phyloP scores from a whole-genome alignment of 176 grass and related monocot genomes.

The Elaeis guineensis region DNA sequence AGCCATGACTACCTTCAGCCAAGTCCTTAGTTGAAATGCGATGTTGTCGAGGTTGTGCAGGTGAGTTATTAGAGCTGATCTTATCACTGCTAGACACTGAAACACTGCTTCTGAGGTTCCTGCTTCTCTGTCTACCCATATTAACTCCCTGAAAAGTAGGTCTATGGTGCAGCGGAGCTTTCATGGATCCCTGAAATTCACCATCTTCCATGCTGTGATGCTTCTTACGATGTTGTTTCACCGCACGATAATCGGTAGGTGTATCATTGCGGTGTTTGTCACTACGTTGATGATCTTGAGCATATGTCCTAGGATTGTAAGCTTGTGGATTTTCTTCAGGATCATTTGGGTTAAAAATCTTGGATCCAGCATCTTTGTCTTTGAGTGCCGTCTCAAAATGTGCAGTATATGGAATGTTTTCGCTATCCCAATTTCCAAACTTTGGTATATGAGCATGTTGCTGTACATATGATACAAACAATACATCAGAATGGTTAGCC shows the following conservation, averaged over 20 bases:
- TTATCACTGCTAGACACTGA: too few species aligned
- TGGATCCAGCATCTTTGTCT: not conserved
- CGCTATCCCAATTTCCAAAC: not conserved
- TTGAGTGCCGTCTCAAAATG: not conserved
- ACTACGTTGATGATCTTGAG: too few species aligned
- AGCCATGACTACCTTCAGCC: too few species aligned
- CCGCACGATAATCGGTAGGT: not conserved
- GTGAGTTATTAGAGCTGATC: too few species aligned
- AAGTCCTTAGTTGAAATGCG: too few species aligned
- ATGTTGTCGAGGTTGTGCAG: too few species aligned
- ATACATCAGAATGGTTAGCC: too few species aligned
- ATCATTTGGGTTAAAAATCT: not conserved
- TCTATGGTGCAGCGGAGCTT: not conserved
- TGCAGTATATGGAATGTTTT: not conserved
- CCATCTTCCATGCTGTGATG: not conserved
- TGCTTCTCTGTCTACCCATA: too few species aligned
- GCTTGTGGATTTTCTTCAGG: not conserved
- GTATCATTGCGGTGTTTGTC: not conserved
- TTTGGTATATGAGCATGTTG: not conserved
- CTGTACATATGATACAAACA: not conserved
- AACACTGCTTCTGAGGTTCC: too few species aligned
- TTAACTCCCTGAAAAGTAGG: too few species aligned
- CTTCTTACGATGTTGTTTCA: not conserved
- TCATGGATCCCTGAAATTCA: not conserved
- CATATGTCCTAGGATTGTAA: not conserved